Percentiles rank a stretch among this genome's conserved stretches.
Conservation (phyloP, 1,139 yeast species). For the Suhomyces yuchorum region DNA sequence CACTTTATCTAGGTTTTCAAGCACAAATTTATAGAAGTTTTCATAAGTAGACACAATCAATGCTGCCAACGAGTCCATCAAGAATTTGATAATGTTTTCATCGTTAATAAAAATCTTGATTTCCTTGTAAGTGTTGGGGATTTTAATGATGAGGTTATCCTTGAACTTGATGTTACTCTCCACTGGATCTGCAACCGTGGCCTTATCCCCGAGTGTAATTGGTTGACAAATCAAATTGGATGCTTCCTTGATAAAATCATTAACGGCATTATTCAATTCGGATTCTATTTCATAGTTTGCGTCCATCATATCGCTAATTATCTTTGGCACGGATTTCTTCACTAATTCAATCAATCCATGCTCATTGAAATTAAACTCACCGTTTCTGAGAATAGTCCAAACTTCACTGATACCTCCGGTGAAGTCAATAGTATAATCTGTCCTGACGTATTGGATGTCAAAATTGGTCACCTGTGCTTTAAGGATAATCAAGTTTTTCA, state of each 20-base stretch:
- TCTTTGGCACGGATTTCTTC: constrained; percentile 73
- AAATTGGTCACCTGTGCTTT: constrained; percentile 73
- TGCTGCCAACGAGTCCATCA: constrained; percentile 35
- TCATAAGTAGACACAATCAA: constrained; percentile 37
- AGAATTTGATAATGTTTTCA: constrained; percentile 31
- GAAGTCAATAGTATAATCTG: constrained; percentile 78
- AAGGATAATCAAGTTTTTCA: constrained; percentile 71
- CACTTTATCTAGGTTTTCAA: constrained; percentile 20
- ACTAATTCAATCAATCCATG: constrained; percentile 61
- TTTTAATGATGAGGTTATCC: constrained; percentile 48
- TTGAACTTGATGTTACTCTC: constrained; percentile 41
- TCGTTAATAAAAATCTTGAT: constrained; percentile 52
- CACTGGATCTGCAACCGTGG: constrained; percentile 25
- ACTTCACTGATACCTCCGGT: constrained; percentile 67
- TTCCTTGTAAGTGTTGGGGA: constrained; percentile 58
- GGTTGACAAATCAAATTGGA: constrained; percentile 40
- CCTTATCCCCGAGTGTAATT: constrained; percentile 24
- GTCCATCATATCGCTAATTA: constrained; percentile 84
- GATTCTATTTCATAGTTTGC: constrained; percentile 77
- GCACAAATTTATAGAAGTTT: constrained; percentile 27
- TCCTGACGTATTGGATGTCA: constrained; percentile 75
- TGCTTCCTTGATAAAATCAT: constrained; percentile 54
- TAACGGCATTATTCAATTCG: constrained; percentile 71
- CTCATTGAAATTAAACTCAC: constrained; percentile 35
- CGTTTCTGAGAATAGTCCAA: constrained; percentile 46